Evolutionary conservation across 164 flowering plant genomes (phyloP), one percentile per base, ranked within the genome.

Genomic region (Aristolochia contorta): DNA sequence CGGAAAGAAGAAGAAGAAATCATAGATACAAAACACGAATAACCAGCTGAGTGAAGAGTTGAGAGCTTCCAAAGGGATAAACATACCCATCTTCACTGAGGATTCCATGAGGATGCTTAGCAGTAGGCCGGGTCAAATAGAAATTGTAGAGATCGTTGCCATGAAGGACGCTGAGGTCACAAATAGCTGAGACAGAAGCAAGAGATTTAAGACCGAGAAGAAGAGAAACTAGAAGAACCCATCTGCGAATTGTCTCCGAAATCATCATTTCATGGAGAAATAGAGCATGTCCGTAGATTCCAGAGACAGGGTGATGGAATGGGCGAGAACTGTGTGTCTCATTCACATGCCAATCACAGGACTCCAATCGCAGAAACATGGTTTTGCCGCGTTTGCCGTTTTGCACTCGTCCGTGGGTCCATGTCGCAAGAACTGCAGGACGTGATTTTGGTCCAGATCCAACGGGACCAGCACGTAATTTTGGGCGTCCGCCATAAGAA

Each of bases 61-160:
- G 43, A 37, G 43, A 37, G 43, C 43, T 37, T 37, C 43, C 43
- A 37, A 37, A 37, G 12, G 7, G 12, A 6, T 10, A 37, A 6
- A 37, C 43, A 58, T 82, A 91, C 98, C 96, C 96, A 69, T 91
- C 98, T 83, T 91, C 98, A 72, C 92, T 91, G 69, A 81, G 91
- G 57, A 79, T 71, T 12, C 96, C 98, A 50, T 91, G 95, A 59
- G 92, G 98, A 75, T 75, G 79, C 8, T 71, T 73, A 21, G 68
- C 66, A 22, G 63, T 64, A 2, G 95, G 85, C 58, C 87, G 75
- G 33, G 82, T 76, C 81, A 91, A 74, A 76, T 75, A 81, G 53
- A 75, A 91, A 67, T 70, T 77, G 68, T 85, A 89, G 55, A 85
- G 77, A 70, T 79, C 76, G 70, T 77, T 67, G 50, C 75, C 33